A percentile compares a stretch with the other conserved stretches of the same genome.
Evolutionary conservation across 2,329 filamentous ascomycete species (phyloP).

Genomic region (Dendryphion nanum): DNA sequence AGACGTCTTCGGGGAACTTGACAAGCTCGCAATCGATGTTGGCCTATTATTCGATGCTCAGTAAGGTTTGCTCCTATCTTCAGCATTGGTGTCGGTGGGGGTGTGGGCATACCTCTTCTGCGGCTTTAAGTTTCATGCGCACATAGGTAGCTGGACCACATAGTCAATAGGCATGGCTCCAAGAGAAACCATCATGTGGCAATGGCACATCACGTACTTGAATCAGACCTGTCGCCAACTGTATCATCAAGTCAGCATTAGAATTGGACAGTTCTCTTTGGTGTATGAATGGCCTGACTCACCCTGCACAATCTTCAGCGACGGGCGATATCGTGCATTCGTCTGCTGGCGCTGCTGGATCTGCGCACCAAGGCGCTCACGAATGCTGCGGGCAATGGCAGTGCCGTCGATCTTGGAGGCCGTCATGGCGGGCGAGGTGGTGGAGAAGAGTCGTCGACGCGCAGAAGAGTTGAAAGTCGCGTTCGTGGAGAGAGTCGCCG

Average conservation of each 20-base stretch:
- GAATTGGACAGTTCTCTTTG: not conserved
- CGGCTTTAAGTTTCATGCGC: constrained; percentile 98
- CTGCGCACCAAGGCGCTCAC: constrained; percentile 75
- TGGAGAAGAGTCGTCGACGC: constrained; percentile 44
- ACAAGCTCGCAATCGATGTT: constrained; percentile 86
- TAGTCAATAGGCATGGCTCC: constrained; percentile 33
- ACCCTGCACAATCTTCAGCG: constrained; percentile 94
- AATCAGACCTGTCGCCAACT: constrained; percentile 94
- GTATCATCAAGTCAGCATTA: constrained; percentile 4
- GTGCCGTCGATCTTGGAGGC: constrained; percentile 94
- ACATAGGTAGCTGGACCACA: constrained; percentile 78
- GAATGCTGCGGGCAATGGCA: constrained; percentile 88
- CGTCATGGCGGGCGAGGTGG: constrained; percentile 66
- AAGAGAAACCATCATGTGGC: too few relatives aligned
- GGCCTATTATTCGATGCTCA: constrained; percentile 54
- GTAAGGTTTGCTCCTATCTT: not conserved
- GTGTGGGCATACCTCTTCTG: constrained; percentile 66
- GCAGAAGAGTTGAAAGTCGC: constrained; percentile 6
- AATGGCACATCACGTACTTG: constrained; percentile 67
- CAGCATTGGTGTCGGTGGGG: not conserved
- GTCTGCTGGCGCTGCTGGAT: constrained; percentile 76
- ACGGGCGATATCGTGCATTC: constrained; percentile 86
- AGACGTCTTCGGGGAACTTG: constrained; percentile 77
- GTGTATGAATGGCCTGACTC: constrained; percentile 24
- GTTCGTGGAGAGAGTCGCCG: too few relatives aligned